Percentiles rank a stretch among this genome's conserved stretches.
phyloP scores from a whole-genome alignment of 768 basidiomycete species.

The Guyanaporus albipodus region DNA sequence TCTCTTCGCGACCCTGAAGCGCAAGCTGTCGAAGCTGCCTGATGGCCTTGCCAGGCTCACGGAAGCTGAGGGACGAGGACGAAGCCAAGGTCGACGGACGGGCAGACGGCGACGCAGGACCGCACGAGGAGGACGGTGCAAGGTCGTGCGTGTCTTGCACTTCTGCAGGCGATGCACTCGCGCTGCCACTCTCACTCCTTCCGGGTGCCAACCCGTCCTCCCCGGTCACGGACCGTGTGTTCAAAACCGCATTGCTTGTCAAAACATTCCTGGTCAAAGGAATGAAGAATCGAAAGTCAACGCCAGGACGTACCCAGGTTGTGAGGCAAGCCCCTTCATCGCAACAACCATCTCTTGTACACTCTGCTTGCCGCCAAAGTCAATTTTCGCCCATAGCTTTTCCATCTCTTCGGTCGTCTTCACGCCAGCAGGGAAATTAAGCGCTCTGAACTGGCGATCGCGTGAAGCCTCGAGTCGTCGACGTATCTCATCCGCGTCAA shows the following conservation, averaged over 20 bases:
- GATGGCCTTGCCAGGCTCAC: slow-evolving; percentile 32
- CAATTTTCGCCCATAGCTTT: slow-evolving; percentile 29
- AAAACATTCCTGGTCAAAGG: background rate
- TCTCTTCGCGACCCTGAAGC: slow-evolving; percentile 41
- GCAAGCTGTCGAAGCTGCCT: slow-evolving; percentile 45
- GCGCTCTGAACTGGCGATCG: slow-evolving; percentile 44
- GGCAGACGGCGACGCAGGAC: background rate
- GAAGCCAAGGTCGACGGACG: slow-evolving; percentile 9
- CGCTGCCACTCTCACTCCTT: background rate
- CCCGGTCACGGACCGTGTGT: background rate
- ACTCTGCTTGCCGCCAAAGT: slow-evolving; percentile 23
- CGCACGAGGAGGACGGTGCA: background rate
- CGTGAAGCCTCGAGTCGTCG: slow-evolving; percentile 31
- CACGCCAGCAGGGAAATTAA: slow-evolving; percentile 49
- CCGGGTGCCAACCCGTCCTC: background rate
- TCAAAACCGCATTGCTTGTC: background rate
- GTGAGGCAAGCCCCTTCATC: background rate
- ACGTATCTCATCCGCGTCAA: slow-evolving; percentile 35
- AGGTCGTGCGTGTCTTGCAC: background rate
- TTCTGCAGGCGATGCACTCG: background rate
- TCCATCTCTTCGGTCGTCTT: slow-evolving; percentile 25
- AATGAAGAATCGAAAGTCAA: background rate
- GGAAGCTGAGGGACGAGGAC: slow-evolving; percentile 31
- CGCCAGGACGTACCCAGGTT: slow-evolving; percentile 1
- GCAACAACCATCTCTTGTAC: slow-evolving; percentile 1